Base-by-base conservation (phyloP, 2,329 filamentous ascomycete genomes). In the Exophiala spinifera region DNA sequence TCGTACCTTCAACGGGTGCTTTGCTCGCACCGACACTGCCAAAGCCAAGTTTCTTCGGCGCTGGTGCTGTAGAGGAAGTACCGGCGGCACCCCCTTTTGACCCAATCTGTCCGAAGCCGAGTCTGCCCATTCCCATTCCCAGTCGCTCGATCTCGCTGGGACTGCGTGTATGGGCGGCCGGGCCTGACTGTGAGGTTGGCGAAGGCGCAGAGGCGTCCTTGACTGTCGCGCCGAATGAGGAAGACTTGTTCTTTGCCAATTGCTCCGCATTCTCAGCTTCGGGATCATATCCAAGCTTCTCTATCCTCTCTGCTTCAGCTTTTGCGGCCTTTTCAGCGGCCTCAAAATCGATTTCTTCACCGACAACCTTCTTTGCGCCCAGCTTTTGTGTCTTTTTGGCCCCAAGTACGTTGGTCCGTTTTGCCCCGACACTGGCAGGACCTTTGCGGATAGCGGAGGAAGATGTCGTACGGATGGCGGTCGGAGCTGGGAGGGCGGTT, bases 321-420 rank as follows among this genome's bases (percentile, higher is more conserved):
- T 92, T 95, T 40, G 94, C 94, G 75, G 95, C 96, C 73, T 89
- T 90, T 78, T 99, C 94, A 2, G 91, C 94, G 71, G 92, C 94
- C 61, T 99, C 94, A 66, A 99, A 99, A 75, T 99, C 92, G 60
- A 99, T 91, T 11, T 85, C 75, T 62, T 91, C 88, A 43, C 78
- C 81, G 3, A 80, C 83, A 31, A 95, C 83, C 78, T 97, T 97
- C 83, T 97, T 97, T 23, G 86, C 92, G 33, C 92, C 94, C 10
- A 97, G 80, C 76, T 95, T 95, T 42, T 81, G 78, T 5, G 79
- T 79, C 77, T 91, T 94, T 78, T 92, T 94, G 28, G 87, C 87
- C 55, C 88, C 88, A 20, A 95, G 80, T n/a, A 96, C 85, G 65
- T 88, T 94, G 51, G 85, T 78, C 76, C 95, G 95, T 72, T 88